A percentile compares a stretch with the other conserved stretches of the same genome.
Evolutionary conservation across 2,329 filamentous ascomycete genomes (phyloP).

Genomic region (Aureobasidium sp.): DNA sequence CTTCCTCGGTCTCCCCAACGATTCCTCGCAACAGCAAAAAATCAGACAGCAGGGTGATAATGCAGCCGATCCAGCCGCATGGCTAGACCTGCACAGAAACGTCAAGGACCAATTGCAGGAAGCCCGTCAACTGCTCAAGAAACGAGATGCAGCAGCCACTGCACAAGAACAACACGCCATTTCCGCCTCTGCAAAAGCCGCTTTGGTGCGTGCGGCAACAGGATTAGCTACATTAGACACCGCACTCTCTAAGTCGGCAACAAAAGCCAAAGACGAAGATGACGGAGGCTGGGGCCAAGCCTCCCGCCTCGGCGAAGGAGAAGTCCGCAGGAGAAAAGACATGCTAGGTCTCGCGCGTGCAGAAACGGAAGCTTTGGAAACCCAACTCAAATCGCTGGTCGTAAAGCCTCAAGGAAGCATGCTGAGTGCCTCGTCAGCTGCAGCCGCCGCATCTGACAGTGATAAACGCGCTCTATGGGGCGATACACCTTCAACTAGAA

Average conservation of each 20-base stretch:
- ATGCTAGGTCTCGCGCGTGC: slow-evolving; percentile 60
- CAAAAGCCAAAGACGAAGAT: slow-evolving; percentile 25
- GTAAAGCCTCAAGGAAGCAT: slow-evolving; percentile 34
- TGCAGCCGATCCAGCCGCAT: slow-evolving; percentile 48
- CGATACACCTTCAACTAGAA: slow-evolving; percentile 20
- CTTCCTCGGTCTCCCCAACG: slow-evolving; percentile 63
- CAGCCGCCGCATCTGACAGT: slow-evolving; percentile 27
- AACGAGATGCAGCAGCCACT: slow-evolving; percentile 54
- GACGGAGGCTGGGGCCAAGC: slow-evolving; percentile 30
- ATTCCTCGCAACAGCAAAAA: slow-evolving; percentile 19
- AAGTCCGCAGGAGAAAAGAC: slow-evolving; percentile 63
- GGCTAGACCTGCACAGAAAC: slow-evolving; percentile 68
- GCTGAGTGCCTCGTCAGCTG: slow-evolving; percentile 20
- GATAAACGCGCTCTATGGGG: slow-evolving; percentile 28
- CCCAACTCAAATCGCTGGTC: slow-evolving; percentile 57
- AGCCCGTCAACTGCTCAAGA: slow-evolving; percentile 56
- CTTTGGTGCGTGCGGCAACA: slow-evolving; percentile 59
- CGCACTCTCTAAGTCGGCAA: slow-evolving; percentile 50
- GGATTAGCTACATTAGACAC: slow-evolving; percentile 57
- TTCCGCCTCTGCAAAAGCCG: slow-evolving; percentile 63
- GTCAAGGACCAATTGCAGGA: slow-evolving; percentile 64
- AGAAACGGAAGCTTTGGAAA: slow-evolving; percentile 71
- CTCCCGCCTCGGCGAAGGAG: slow-evolving; percentile 60
- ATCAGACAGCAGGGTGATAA: slow-evolving; percentile 20
- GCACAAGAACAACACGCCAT: slow-evolving; percentile 51